These are phyloP conservation scores for Prunus yedoensis DNA, from an alignment of 331 rosid genomes.

Conservation along the genomic window DNA sequence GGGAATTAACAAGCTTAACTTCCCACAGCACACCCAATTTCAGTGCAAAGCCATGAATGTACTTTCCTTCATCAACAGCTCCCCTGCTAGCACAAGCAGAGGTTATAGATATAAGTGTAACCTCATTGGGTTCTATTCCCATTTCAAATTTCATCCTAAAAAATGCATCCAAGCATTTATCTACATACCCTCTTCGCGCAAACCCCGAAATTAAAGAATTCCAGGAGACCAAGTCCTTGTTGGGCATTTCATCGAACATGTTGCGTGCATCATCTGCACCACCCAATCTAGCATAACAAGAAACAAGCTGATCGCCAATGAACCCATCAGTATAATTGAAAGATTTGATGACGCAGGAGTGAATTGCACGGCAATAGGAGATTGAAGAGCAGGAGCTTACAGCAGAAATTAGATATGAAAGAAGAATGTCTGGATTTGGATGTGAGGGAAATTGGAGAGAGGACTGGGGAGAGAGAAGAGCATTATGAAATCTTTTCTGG, in stretches of 20 bases:
- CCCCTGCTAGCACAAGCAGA: conserved; percentile 23
- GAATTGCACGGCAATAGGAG: conserved; percentile 14
- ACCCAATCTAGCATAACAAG: conserved; percentile 16
- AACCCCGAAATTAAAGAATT: conserved; percentile 51
- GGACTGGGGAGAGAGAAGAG: background rate
- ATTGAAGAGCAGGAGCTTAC: conserved; percentile 7
- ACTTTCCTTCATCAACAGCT: conserved; percentile 21
- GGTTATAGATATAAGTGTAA: conserved; percentile 10
- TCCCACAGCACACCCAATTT: conserved; percentile 26
- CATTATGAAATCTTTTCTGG: conserved; percentile 7
- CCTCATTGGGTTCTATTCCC: conserved; percentile 47
- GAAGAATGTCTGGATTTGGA: conserved; percentile 5
- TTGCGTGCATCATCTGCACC: conserved; percentile 29
- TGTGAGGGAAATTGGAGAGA: background rate
- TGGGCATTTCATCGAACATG: conserved; percentile 51
- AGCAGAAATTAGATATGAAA: conserved; percentile 13
- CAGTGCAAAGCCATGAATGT: conserved; percentile 13
- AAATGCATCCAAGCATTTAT: conserved; percentile 29
- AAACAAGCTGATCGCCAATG: conserved; percentile 21
- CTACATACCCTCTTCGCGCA: conserved; percentile 27
- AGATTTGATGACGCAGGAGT: conserved; percentile 18
- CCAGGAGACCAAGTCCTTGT: conserved; percentile 59
- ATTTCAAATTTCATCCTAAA: conserved; percentile 35
- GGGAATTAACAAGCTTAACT: conserved; percentile 20
- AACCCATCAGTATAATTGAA: conserved; percentile 18